Percentiles rank a stretch among this genome's conserved stretches.
These are phyloP conservation scores for Candolleomyces efflorescens DNA, from an alignment of 768 basidiomycete genomes.

Conservation along the genomic window DNA sequence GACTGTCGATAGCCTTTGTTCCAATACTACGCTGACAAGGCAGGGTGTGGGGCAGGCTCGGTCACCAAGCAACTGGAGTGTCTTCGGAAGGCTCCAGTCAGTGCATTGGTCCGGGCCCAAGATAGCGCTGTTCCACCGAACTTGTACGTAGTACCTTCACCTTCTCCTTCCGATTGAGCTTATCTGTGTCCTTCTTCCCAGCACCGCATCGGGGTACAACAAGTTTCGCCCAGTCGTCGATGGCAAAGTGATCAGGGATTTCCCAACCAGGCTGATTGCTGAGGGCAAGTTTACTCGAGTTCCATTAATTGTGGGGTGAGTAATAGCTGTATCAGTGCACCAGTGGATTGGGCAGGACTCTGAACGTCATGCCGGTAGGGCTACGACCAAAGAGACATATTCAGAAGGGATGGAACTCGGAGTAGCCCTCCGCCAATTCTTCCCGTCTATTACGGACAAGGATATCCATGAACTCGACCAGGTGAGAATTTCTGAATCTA, in stretches of 20 bases:
- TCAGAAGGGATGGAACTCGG: constrained; percentile 35
- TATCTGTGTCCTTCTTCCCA: constrained; percentile 10
- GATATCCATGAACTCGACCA: constrained; percentile 35
- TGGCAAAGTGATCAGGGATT: constrained; percentile 43
- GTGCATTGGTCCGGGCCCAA: constrained; percentile 50
- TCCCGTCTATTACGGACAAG: constrained; percentile 38
- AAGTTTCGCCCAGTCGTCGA: constrained; percentile 54
- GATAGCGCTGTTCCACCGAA: constrained; percentile 37
- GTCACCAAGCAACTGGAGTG: constrained; percentile 37
- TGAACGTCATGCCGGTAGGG: constrained; percentile 23
- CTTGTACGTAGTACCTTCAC: constrained; percentile 31
- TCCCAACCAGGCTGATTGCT: constrained; percentile 43
- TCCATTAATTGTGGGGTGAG: constrained; percentile 57
- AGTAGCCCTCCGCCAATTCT: constrained; percentile 34
- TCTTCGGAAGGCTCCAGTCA: constrained; percentile 45
- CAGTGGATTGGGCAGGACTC: no score
- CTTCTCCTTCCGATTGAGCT: neutral
- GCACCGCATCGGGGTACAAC: constrained; percentile 38
- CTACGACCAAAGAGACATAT: constrained; percentile 59
- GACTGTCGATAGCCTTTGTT: constrained; percentile 41
- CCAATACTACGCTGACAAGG: constrained; percentile 42
- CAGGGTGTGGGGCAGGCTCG: constrained; percentile 42
- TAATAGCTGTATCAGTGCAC: no score
- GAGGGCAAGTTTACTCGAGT: constrained; percentile 44
- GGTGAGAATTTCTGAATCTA: constrained; percentile 11